Evolutionary conservation across 2,329 filamentous ascomycete species (phyloP).

Genomic region (Colletotrichum echinochloae): DNA sequence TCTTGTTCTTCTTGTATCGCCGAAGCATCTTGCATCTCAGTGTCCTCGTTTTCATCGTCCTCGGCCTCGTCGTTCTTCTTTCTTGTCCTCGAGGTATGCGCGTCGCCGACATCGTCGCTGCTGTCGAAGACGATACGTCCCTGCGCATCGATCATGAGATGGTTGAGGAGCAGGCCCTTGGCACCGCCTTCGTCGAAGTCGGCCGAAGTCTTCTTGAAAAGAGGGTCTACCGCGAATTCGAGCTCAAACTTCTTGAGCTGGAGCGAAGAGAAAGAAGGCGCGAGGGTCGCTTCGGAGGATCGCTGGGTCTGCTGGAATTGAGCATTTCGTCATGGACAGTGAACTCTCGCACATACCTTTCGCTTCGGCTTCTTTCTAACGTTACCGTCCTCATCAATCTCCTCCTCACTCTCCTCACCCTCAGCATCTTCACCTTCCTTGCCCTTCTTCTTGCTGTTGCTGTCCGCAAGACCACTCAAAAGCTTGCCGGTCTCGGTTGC

Average conservation of each 20-base stretch:
- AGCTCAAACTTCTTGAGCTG: slow-evolving; percentile 98
- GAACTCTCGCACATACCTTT: slow-evolving; percentile 66
- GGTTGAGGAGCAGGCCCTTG: slow-evolving; percentile 93
- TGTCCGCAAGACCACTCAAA: slow-evolving; percentile 91
- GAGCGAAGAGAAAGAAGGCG: slow-evolving; percentile 85
- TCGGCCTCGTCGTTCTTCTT: slow-evolving; percentile 53
- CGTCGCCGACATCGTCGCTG: slow-evolving; percentile 83
- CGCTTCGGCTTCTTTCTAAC: slow-evolving; percentile 75
- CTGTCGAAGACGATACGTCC: slow-evolving; percentile 98
- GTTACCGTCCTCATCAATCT: slow-evolving; percentile 71
- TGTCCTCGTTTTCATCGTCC: slow-evolving; percentile 54
- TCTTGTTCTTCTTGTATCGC: slow-evolving; percentile 42
- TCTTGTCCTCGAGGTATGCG: slow-evolving; percentile 54
- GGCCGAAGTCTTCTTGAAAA: slow-evolving; percentile 99
- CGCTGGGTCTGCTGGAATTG: slow-evolving; percentile 67
- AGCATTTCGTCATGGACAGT: slow-evolving; percentile 41
- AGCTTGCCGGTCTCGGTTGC: slow-evolving; percentile 97
- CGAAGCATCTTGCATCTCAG: slow-evolving; percentile 51
- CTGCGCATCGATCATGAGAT: slow-evolving; percentile 92
- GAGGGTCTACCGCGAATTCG: slow-evolving; percentile 93
- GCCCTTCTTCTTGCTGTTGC: slow-evolving; percentile 79
- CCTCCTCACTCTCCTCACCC: slow-evolving; percentile 75
- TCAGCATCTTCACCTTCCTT: slow-evolving; percentile 73
- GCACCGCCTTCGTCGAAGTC: slow-evolving; percentile 99
- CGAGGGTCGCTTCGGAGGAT: slow-evolving; percentile 93